A percentile compares a stretch with the other conserved stretches of the same genome.
Conservation (phyloP, 2,329 filamentous ascomycete genomes). For the Davidsoniella neocaledoniae region DNA sequence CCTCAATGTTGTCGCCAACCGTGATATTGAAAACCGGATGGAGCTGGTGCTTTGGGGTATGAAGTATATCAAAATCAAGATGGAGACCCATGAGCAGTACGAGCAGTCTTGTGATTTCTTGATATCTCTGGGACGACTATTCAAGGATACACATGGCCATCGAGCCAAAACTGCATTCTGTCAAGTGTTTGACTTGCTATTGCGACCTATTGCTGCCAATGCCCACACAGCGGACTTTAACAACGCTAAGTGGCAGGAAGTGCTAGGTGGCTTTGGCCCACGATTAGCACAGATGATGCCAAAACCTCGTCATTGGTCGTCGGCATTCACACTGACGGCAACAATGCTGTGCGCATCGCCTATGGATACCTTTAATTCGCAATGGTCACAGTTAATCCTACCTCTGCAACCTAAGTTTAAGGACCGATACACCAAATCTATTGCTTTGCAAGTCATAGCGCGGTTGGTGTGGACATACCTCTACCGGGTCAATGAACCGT, state of each 20-base stretch:
- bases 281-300: slow-evolving; percentile 69
- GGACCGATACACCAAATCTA: slow-evolving; percentile 59
- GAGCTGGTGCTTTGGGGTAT: slow-evolving; percentile 81
- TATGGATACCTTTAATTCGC: slow-evolving; percentile 62
- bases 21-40: slow-evolving; percentile 62
- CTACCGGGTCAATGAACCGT: slow-evolving; percentile 62
- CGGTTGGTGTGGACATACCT: slow-evolving; percentile 89
- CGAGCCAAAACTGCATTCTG: slow-evolving; percentile 90
- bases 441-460: slow-evolving; percentile 78
- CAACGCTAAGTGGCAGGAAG: slow-evolving; percentile 71
- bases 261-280: slow-evolving; percentile 61
- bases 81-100: slow-evolving; percentile 59
- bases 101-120: slow-evolving; percentile 81
- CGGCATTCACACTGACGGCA: slow-evolving; percentile 75
- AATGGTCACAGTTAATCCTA: slow-evolving; percentile 72
- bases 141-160: slow-evolving; percentile 71
- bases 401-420: slow-evolving; percentile 68
- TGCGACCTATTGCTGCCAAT: slow-evolving; percentile 73
- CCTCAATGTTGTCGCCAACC: slow-evolving; percentile 35
- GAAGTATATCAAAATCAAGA: slow-evolving; percentile 69
- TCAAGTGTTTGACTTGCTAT: slow-evolving; percentile 69
- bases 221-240: slow-evolving; percentile 61
- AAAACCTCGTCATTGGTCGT: slow-evolving; percentile 84
- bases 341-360: slow-evolving; percentile 79
- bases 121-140: slow-evolving; percentile 62